These are phyloP conservation scores for Adansonia madagascariensis DNA, from an alignment of 441 rosid species.

Conservation along the genomic window DNA sequence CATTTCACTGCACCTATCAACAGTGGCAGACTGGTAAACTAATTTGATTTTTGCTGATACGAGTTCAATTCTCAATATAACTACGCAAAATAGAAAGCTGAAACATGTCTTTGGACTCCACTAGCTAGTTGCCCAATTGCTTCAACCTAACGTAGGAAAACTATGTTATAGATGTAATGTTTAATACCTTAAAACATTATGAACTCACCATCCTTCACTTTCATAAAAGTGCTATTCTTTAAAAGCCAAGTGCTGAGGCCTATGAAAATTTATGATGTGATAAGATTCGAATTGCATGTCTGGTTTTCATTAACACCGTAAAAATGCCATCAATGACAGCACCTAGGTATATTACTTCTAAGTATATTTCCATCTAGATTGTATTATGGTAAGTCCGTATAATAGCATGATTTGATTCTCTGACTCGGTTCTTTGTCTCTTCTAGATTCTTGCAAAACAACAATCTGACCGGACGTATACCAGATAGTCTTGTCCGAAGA, in stretches of 20 bases:
- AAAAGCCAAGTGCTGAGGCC: not conserved
- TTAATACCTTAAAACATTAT: slow-evolving; percentile 2
- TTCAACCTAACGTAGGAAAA: not conserved
- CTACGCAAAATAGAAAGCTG: not conserved
- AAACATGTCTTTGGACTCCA: not conserved
- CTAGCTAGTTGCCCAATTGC: not conserved
- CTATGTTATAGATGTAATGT: not conserved
- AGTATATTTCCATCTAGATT: slow-evolving; percentile 9
- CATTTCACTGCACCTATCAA: not conserved
- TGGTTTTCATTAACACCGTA: slow-evolving; percentile 8
- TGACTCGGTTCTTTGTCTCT: slow-evolving; percentile 33
- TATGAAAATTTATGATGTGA: not conserved
- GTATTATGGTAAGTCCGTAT: not conserved
- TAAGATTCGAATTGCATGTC: not conserved
- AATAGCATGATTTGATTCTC: slow-evolving; percentile 26
- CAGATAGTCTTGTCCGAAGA: slow-evolving; percentile 52
- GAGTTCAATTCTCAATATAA: not conserved
- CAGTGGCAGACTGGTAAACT: not conserved
- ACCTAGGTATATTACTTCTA: slow-evolving; percentile 3
- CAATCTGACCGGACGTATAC: slow-evolving; percentile 71
- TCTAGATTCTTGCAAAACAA: slow-evolving; percentile 81
- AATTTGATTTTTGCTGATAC: not conserved
- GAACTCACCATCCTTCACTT: not conserved
- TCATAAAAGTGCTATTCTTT: not conserved
- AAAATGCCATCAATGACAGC: slow-evolving; percentile 6